Percentiles rank a stretch among this genome's conserved stretches.
phyloP scores from a whole-genome alignment of 768 basidiomycete species.

The Pleurotus ostreatus region DNA sequence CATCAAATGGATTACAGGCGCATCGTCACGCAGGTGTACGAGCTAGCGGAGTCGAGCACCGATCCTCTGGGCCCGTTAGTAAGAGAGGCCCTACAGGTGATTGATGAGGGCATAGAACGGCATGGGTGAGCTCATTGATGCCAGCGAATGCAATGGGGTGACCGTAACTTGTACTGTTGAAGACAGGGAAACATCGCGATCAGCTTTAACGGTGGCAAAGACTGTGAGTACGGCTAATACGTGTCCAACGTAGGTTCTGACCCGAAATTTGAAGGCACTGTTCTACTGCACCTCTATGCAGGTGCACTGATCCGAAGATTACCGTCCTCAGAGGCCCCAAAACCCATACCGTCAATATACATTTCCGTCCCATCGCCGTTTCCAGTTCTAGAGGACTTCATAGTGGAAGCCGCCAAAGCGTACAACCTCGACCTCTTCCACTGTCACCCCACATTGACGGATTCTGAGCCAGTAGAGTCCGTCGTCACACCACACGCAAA shows the following conservation, averaged over 20 bases:
- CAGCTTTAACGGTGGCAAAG: conserved; percentile 98
- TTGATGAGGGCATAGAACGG: conserved; percentile 70
- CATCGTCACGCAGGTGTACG: conserved; percentile 58
- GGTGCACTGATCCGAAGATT: conserved; percentile 58
- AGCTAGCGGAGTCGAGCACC: conserved; percentile 44
- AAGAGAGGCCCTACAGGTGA: conserved; percentile 77
- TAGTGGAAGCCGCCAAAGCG: conserved; percentile 48
- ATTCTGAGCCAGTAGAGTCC: conserved; percentile 42
- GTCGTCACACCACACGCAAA: conserved; percentile 28
- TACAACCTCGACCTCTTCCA: conserved; percentile 80
- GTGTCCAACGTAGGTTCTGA: conserved; percentile 4
- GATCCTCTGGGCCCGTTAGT: conserved; percentile 58
- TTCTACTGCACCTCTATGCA: conserved; percentile 86
- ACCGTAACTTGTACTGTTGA: conserved; percentile 15
- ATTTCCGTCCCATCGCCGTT: conserved; percentile 92
- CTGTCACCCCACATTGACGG: conserved; percentile 29
- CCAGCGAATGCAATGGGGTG: conserved; percentile 4
- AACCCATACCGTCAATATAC: conserved; percentile 68
- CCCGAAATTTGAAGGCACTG: conserved; percentile 64
- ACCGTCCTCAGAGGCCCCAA: conserved; percentile 27
- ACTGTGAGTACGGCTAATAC: conserved; percentile 59
- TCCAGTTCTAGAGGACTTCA: conserved; percentile 78
- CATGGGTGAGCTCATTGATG: conserved; percentile 65
- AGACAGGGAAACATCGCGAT: conserved; percentile 74
- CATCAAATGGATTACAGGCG: conserved; percentile 43